Conservation (phyloP, 2,329 filamentous ascomycete species). For the Fusarium sulawesiense region DNA sequence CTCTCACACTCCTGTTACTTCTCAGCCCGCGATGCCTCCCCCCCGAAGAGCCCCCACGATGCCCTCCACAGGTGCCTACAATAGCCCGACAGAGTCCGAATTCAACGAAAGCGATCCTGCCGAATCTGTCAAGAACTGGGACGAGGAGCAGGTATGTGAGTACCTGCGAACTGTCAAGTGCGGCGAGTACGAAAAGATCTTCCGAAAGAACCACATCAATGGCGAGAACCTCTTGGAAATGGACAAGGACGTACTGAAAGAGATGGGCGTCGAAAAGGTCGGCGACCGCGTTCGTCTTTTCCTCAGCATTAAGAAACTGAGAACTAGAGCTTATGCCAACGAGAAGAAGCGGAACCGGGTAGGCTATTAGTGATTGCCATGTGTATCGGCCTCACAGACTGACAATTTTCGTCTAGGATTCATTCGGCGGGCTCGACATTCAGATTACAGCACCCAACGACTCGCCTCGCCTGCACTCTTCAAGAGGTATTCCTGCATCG, state of each 20-base stretch:
- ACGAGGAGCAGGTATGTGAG: conserved; percentile 89
- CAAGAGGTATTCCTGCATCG: conserved; percentile 59
- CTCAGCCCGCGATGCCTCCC: conserved; percentile 63
- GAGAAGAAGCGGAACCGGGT: conserved; percentile 89
- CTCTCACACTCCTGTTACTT: conserved; percentile 59
- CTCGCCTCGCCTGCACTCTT: conserved; percentile 69
- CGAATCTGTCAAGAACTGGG: conserved; percentile 85
- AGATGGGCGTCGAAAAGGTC: conserved; percentile 98
- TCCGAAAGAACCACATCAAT: conserved; percentile 94
- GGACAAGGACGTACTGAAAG: conserved; percentile 94
- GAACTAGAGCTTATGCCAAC: conserved; percentile 80
- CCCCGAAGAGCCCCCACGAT: conserved; percentile 64
- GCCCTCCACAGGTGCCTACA: conserved; percentile 66
- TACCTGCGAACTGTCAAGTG: conserved; percentile 94
- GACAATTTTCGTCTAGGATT: conserved; percentile 68
- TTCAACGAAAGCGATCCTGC: conserved; percentile 86
- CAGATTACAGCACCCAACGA: conserved; percentile 55
- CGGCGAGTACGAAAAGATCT: conserved; percentile 90
- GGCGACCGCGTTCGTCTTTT: conserved; percentile 94
- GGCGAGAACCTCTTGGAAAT: conserved; percentile 97
- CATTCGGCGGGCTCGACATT: conserved; percentile 81
- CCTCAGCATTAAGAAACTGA: conserved; percentile 83
- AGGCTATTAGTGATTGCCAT: conserved; percentile 49
- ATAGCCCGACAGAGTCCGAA: conserved; percentile 90
- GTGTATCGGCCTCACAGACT: conserved; percentile 11